Evolutionary conservation across 2,329 filamentous ascomycete species (phyloP).

Genomic region (Exophiala lecanii-corni): DNA sequence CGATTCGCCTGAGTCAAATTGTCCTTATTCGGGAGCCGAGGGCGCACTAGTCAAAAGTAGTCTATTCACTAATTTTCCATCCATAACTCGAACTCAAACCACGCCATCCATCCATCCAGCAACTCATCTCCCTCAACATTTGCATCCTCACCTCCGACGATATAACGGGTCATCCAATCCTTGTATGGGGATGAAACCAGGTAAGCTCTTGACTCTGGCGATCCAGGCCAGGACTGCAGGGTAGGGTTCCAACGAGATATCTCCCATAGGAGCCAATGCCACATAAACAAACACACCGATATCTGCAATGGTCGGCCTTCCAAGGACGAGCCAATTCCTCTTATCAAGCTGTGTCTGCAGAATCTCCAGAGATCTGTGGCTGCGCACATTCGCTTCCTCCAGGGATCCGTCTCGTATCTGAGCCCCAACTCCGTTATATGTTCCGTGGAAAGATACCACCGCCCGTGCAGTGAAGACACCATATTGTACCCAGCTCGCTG

Average conservation of each 20-base stretch:
- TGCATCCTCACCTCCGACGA: not conserved
- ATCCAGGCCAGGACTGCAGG: slow-evolving; percentile 28
- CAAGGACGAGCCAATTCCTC: slow-evolving; percentile 17
- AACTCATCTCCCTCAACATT: no score
- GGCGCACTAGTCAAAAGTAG: no score
- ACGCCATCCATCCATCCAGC: no score
- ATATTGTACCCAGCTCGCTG: slow-evolving; percentile 8
- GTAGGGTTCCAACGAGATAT: slow-evolving; percentile 27
- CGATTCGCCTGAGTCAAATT: no score
- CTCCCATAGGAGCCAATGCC: slow-evolving; percentile 23
- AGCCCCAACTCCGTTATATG: slow-evolving; percentile 3
- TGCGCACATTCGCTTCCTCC: slow-evolving; percentile 49
- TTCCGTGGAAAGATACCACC: slow-evolving; percentile 23
- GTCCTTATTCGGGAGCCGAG: no score
- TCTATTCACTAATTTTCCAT: no score
- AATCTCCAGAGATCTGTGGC: slow-evolving; percentile 54
- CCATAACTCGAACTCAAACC: no score
- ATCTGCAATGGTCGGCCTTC: slow-evolving; percentile 22
- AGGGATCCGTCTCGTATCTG: slow-evolving; percentile 16
- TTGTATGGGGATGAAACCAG: slow-evolving; percentile 4
- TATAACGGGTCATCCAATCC: slow-evolving; percentile 9
- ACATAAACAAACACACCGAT: slow-evolving; percentile 25
- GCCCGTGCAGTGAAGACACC: slow-evolving; percentile 20
- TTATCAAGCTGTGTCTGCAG: slow-evolving; percentile 15
- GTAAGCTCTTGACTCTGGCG: slow-evolving; percentile 4